Evolutionary conservation across 805 yeast genomes (phyloP).

Genomic region (Candida peoriensis): DNA sequence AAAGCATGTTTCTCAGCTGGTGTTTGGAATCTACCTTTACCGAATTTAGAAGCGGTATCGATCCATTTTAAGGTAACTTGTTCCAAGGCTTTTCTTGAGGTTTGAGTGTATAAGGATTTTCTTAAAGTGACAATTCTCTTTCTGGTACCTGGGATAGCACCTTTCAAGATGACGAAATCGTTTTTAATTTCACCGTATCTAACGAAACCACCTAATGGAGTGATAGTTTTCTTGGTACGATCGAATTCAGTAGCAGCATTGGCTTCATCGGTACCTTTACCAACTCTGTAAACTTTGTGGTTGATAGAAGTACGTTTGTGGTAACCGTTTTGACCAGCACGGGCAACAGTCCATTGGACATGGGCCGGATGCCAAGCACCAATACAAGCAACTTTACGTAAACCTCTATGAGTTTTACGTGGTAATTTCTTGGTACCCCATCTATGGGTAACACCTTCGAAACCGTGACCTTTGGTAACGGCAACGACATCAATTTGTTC

Average conservation of each 20-base stretch:
- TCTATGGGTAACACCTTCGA: conserved; percentile 99
- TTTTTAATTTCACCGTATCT: conserved; percentile 98
- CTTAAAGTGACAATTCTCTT: conserved; percentile 99
- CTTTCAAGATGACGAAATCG: conserved; percentile 97
- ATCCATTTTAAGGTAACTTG: conserved; percentile 98
- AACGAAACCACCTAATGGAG: conserved; percentile 99
- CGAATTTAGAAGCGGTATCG: conserved; percentile 99
- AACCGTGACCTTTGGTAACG: conserved; percentile 99
- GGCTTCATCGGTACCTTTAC: conserved; percentile 92
- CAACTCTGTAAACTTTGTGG: conserved; percentile 99
- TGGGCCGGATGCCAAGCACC: conserved; percentile 99
- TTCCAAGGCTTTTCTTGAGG: conserved; percentile 97
- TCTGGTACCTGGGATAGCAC: conserved; percentile 99
- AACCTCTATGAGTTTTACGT: conserved; percentile 99
- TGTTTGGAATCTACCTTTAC: conserved; percentile 99
- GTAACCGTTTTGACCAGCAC: conserved; percentile 99
- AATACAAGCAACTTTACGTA: conserved; percentile 99
- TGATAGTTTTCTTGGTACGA: conserved; percentile 99
- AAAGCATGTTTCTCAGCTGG: conserved; percentile 99
- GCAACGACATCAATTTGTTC: conserved; percentile 98
- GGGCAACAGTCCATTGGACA: conserved; percentile 99
- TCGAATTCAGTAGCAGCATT: conserved; percentile 96
- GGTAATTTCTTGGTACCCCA: conserved; percentile 99
- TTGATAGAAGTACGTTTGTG: conserved; percentile 99
- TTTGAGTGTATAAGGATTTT: conserved; percentile 96